phyloP scores from a whole-genome alignment of 306 rosid genomes.

The Cyamopsis tetragonoloba region DNA sequence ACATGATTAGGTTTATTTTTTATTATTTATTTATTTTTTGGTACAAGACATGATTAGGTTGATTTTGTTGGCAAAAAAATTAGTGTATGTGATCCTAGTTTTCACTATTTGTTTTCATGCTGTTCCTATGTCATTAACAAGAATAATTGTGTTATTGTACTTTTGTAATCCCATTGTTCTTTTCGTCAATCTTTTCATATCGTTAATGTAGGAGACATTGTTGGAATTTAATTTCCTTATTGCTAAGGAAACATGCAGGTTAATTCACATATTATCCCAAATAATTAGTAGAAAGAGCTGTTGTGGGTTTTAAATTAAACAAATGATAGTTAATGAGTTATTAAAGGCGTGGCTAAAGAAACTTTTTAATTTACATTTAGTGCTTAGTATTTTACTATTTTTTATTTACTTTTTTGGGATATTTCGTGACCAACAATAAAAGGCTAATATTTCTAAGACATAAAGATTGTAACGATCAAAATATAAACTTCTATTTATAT shows the following conservation, averaged over 20 bases:
- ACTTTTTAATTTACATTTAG: constrained; percentile 18
- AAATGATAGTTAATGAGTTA: constrained; percentile 1
- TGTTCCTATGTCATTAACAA: constrained; percentile 29
- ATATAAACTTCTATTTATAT: too few species aligned
- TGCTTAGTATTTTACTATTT: too few species aligned
- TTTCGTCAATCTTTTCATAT: constrained; percentile 14
- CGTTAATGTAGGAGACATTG: constrained; percentile 26
- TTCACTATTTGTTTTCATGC: constrained; percentile 25
- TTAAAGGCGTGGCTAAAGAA: constrained; percentile 16
- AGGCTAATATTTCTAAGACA: too few species aligned
- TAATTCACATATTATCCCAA: constrained; percentile 14
- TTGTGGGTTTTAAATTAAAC: constrained; percentile 9
- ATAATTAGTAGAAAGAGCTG: constrained; percentile 9
- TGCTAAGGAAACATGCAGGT: constrained; percentile 22
- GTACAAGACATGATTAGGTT: constrained; percentile 18
- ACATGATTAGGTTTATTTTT: constrained; percentile 30
- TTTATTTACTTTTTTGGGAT: too few species aligned
- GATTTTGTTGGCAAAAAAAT: constrained; percentile 29
- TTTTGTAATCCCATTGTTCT: constrained; percentile 17
- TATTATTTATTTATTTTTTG: too few species aligned
- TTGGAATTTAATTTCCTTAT: background rate
- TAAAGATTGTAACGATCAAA: too few species aligned
- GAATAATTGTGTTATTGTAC: constrained; percentile 30
- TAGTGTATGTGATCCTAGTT: constrained; percentile 15
- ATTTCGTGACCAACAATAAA: too few species aligned